A percentile compares a stretch with the other conserved stretches of the same genome.
These are phyloP conservation scores for Pistacia integerrima DNA, from an alignment of 345 rosid genomes.

Conservation along the genomic window DNA sequence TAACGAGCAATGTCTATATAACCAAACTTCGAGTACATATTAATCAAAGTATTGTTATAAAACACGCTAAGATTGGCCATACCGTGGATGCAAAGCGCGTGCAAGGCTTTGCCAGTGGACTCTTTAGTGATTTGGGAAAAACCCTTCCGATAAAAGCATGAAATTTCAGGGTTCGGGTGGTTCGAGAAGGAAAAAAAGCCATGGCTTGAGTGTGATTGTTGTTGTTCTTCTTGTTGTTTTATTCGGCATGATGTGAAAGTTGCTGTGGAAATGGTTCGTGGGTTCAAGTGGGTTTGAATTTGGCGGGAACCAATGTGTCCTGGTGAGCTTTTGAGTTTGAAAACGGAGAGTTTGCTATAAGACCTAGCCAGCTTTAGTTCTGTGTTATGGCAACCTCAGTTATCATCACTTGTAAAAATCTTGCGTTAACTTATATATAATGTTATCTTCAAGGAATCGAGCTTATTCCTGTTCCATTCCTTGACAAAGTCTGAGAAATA, in stretches of 20 bases:
- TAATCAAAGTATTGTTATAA: too few relatives aligned
- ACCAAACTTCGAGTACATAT: too few relatives aligned
- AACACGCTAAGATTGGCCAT: too few relatives aligned
- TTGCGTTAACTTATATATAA: too few relatives aligned
- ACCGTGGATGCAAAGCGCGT: conserved; percentile 70
- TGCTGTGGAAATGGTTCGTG: conserved; percentile 39
- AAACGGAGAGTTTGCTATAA: conserved; percentile 8
- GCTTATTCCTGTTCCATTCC: conserved; percentile 81
- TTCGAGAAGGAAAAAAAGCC: conserved; percentile 38
- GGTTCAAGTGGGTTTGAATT: conserved; percentile 21
- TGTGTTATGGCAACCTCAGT: not conserved
- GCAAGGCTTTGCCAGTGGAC: conserved; percentile 63
- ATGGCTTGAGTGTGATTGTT: conserved; percentile 15
- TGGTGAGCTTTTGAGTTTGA: conserved; percentile 13
- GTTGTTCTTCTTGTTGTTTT: conserved; percentile 9
- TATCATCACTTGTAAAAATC: not conserved
- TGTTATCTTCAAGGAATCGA: conserved; percentile 35
- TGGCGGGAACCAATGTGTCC: conserved; percentile 17
- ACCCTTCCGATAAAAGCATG: conserved; percentile 68
- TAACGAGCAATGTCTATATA: too few relatives aligned
- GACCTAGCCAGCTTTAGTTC: conserved; percentile 34
- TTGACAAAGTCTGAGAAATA: conserved; percentile 62
- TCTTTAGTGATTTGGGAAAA: conserved; percentile 69
- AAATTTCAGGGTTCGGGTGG: conserved; percentile 64
- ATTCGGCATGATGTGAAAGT: conserved; percentile 33